Base-by-base conservation (phyloP, 2,329 filamentous ascomycete genomes). In the Nakataea oryzae region DNA sequence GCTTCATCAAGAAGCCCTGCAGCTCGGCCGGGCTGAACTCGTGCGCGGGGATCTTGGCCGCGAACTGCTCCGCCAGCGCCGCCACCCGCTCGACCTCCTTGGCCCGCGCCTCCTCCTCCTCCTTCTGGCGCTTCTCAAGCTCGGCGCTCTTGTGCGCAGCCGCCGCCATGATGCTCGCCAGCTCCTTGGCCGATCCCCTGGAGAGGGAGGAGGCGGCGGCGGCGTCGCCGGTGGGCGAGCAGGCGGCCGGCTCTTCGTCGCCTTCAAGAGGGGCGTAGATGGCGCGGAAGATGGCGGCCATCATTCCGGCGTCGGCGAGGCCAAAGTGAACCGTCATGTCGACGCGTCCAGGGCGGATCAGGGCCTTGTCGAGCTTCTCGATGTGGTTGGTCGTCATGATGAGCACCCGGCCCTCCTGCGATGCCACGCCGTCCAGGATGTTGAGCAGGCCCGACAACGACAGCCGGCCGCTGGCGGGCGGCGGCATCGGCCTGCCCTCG, bases 401-500 rank as follows among this genome's bases (percentile, higher is more conserved):
- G 17, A 86, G 76, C 6, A 86, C 77, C n/a, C 83, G 80, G 8
- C 84, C 83, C 68, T 87, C 84, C 65, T 86, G 82, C 11, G 83
- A 85, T 24, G 83, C 83, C 8, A 86, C 84, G 54, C 91, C 89
- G 67, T 96, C 90, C 54, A 95, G 86, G 58, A 90, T 88, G 73
- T 95, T 95, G 58, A 95, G 83, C 2, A 95, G 78, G 0, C 89
- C 89, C 0, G 89, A 91, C 2, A 95, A 80, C 0, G 88, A 90
- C 57, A 95, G 74, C 4, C 79, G 74, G 2, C 72, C 68, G 27
- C 59, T 30, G 27, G 50, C 7, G 12, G 50, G n/a, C 21, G 28
- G 28, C 47, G 14, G n/a, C n/a, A 59, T 12, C 14, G 59, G 59
- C 50, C 69, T 70, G 14, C 74, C 74, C 21, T 64, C 65, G 1